Evolutionary conservation across 768 basidiomycete species (phyloP).

Genomic region (Panellus pusillus): DNA sequence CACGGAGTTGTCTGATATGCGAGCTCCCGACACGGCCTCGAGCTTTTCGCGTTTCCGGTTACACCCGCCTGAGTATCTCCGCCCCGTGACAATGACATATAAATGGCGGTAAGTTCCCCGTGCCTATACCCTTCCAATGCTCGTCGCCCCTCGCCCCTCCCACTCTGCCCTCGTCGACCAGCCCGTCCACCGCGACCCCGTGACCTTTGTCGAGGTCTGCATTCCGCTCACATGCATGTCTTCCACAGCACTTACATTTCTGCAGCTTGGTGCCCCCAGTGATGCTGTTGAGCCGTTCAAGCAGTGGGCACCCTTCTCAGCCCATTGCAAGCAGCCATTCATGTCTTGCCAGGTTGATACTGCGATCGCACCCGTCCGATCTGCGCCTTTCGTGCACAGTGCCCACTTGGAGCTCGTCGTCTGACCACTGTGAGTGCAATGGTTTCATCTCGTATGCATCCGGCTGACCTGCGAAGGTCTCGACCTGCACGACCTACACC

Average conservation of each 20-base stretch:
- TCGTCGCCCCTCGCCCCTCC: background rate
- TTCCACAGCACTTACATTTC: slow-evolving; percentile 17
- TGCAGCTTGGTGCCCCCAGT: slow-evolving; percentile 49
- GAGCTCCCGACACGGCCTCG: background rate
- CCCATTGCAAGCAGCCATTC: background rate
- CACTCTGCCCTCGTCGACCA: background rate
- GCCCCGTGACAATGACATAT: slow-evolving; percentile 4
- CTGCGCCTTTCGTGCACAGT: slow-evolving; percentile 65
- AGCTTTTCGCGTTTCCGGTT: slow-evolving; percentile 11
- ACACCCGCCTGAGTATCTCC: slow-evolving; percentile 10
- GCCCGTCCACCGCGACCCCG: background rate
- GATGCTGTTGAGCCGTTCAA: slow-evolving; percentile 66
- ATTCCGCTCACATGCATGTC: slow-evolving; percentile 28
- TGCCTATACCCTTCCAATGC: slow-evolving; percentile 1
- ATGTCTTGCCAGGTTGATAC: slow-evolving; percentile 40
- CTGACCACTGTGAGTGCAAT: slow-evolving; percentile 52
- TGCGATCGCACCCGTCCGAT: slow-evolving; percentile 44
- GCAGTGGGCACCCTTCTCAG: slow-evolving; percentile 40
- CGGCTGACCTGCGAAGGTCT: slow-evolving; percentile 39
- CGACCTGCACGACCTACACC: slow-evolving; percentile 70
- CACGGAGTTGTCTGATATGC: background rate
- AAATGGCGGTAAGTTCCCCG: background rate
- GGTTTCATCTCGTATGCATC: background rate
- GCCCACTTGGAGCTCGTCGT: slow-evolving; percentile 63
- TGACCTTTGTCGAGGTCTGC: slow-evolving; percentile 7